Base-by-base conservation (phyloP, 306 rosid species). In the Cyclanthera cordifolia region DNA sequence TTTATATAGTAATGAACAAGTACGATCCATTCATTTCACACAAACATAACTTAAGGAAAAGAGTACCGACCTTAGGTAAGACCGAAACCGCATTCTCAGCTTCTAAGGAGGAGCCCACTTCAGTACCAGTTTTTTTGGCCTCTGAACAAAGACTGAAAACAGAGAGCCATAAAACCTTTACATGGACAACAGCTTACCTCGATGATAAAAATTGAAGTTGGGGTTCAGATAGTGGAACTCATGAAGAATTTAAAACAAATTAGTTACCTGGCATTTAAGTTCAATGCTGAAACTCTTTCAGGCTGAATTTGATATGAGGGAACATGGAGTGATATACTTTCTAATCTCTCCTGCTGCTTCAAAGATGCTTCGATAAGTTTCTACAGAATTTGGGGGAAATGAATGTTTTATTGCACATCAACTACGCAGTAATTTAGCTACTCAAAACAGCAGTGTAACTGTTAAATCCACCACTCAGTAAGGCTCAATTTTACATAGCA, bases 281-380 rank as follows among this genome's bases (percentile, higher is more conserved):
- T 79, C 48, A 83, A 61, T 27, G 16, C 50, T 39, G 85, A 53
- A 76, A 48, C 69, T 70, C 82, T 82, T 50, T 85, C 89, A 20
- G 84, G 73, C 69, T 75, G 37, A 64, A 23, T 43, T 20, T 64
- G 6, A 66, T 76, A 80, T 16, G 79, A 53, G 53, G 96, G 89
- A 47, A 78, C 84, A 53, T 82, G 75, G 67, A 74, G 76, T 52
- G 87, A 80, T 85, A 89, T 81, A 77, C 76, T 81, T 85, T 86
- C 92, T 81, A 93, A 80, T 78, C 85, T 87, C 88, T 78, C 84
- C 81, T 86, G 93, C 82, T 89, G 96, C 82, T 72, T 79, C 75
- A 87, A 49, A 8, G 87, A 83, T 50, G 89, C 93, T 67, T 81
- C 72, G 6, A 92, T 76, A 32, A 89, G 75, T 80, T 86, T 89